phyloP scores from a whole-genome alignment of 2,329 filamentous ascomycete species.

The Colletotrichum incanum region DNA sequence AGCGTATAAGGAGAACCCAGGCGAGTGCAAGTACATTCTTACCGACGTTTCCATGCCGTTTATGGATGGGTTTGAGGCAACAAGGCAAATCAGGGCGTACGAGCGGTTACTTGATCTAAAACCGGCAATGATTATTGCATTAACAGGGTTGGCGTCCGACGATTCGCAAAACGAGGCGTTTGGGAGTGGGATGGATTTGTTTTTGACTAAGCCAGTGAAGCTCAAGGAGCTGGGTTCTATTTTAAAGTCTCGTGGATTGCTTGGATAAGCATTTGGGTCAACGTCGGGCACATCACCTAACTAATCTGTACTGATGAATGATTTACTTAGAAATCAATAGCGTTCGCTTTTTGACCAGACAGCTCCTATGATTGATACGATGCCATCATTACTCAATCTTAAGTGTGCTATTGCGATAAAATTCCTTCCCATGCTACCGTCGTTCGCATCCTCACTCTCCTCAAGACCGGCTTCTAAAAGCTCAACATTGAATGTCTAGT shows the following conservation, averaged over 20 bases:
- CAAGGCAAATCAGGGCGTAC: conserved; percentile 62
- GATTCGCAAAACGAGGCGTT: conserved; percentile 67
- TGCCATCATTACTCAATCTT: no score
- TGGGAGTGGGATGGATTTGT: conserved; percentile 67
- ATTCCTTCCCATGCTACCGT: no score
- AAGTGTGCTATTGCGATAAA: no score
- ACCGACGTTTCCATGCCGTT: conserved; percentile 72
- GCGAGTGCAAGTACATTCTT: conserved; percentile 51
- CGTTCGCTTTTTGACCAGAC: not conserved
- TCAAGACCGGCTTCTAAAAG: no score
- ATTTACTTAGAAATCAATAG: not conserved
- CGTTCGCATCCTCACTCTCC: no score
- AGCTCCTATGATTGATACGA: not conserved
- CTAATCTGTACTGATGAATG: not conserved
- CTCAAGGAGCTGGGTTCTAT: conserved; percentile 54
- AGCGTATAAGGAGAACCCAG: conserved; percentile 46
- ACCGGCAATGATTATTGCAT: conserved; percentile 64
- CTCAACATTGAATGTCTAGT: no score
- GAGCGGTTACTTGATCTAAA: conserved; percentile 54
- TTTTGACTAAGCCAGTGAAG: conserved; percentile 68
- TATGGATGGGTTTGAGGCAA: conserved; percentile 68
- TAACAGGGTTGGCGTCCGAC: conserved; percentile 66
- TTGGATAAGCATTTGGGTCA: not conserved
- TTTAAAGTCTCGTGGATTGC: conserved; percentile 10
- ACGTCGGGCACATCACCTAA: no score